A percentile compares a stretch with the other conserved stretches of the same genome.
Conservation (phyloP, 805 yeast species). For the Debaryomyces maramus region DNA sequence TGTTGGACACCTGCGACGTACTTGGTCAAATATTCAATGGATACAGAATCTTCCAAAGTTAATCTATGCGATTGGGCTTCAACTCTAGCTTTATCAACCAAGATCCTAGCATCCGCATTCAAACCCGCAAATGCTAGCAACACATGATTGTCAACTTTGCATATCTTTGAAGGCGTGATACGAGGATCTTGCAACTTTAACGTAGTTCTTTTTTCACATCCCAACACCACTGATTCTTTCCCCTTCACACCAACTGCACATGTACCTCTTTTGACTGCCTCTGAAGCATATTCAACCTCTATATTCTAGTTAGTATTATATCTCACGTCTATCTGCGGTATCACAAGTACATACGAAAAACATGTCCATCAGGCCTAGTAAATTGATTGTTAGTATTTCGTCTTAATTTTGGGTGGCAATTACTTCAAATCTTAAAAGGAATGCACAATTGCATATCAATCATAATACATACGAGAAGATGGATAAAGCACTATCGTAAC, state of each 20-base stretch:
- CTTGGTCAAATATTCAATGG: conserved; percentile 87
- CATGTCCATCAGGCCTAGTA: conserved; percentile 97
- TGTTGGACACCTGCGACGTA: conserved; percentile 98
- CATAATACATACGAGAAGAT: conserved; percentile 77
- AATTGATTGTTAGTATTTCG: conserved; percentile 31
- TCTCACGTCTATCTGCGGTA: not conserved
- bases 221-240: conserved; percentile 81
- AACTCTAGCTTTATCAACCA: conserved; percentile 92
- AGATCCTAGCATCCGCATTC: conserved; percentile 96
- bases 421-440: conserved; percentile 1
- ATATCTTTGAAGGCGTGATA: conserved; percentile 92
- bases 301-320: conserved; percentile 30
- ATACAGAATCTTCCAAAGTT: conserved; percentile 92
- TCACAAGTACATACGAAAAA: conserved; percentile 65
- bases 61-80: conserved; percentile 95
- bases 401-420: conserved; percentile 13
- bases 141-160: conserved; percentile 86
- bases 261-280: conserved; percentile 97
- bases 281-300: conserved; percentile 96
- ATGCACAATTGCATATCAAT: conserved; percentile 1
- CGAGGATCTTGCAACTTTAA: conserved; percentile 94
- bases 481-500: conserved; percentile 98
- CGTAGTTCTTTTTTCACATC: conserved; percentile 95
- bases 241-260: conserved; percentile 98
- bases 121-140: conserved; percentile 94